phyloP scores from a whole-genome alignment of 2,329 filamentous ascomycete genomes.

The Teratosphaeria destructans region DNA sequence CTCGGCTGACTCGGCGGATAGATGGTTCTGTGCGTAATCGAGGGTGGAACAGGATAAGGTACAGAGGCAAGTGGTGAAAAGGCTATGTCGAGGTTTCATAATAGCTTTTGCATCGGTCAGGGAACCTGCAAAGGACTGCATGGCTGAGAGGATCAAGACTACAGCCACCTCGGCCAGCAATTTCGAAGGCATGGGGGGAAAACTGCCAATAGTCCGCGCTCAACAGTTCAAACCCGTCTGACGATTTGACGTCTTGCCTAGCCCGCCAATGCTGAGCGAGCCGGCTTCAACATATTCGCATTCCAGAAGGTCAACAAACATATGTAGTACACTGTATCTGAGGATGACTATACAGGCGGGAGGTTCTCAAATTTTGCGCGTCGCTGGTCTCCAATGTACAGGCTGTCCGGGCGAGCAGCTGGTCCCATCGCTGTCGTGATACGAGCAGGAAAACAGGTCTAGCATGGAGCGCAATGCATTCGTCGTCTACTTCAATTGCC shows the following conservation, averaged over 20 bases:
- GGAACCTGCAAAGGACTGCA: too few relatives aligned
- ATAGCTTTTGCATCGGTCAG: too few relatives aligned
- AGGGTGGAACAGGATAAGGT: background rate
- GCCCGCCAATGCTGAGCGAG: too few relatives aligned
- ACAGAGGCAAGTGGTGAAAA: too few relatives aligned
- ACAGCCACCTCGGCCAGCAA: too few relatives aligned
- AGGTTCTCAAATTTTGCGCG: background rate
- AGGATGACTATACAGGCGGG: conserved; percentile 26
- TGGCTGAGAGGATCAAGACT: too few relatives aligned
- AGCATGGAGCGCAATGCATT: background rate
- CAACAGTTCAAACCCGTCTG: too few relatives aligned
- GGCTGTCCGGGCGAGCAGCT: background rate
- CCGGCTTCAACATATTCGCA: background rate
- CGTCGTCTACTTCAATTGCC: conserved; percentile 65
- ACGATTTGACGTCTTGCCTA: too few relatives aligned
- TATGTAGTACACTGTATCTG: conserved; percentile 24
- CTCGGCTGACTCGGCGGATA: background rate
- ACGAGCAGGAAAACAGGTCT: background rate
- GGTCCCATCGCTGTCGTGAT: background rate
- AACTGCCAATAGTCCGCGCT: too few relatives aligned
- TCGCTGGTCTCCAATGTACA: conserved; percentile 1
- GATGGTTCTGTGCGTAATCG: background rate
- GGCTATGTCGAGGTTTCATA: too few relatives aligned
- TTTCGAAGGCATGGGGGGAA: too few relatives aligned
- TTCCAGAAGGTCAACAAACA: background rate